Percentiles rank a stretch among this genome's conserved stretches.
These are phyloP conservation scores for Chrysanthemum makinoi DNA, from an alignment of 129 eudicot species.

Conservation along the genomic window DNA sequence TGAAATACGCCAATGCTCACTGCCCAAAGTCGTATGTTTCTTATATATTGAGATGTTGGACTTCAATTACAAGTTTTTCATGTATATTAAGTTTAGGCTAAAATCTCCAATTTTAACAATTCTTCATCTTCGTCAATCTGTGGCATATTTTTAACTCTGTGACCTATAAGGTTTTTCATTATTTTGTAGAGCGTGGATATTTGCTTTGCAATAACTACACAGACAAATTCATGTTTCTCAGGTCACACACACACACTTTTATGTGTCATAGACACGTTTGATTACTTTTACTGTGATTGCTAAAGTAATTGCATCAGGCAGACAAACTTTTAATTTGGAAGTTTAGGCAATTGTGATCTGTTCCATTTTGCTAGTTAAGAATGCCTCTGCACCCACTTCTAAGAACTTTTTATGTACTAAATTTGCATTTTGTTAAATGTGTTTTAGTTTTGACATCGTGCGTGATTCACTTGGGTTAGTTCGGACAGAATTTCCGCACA, in stretches of 20 bases:
- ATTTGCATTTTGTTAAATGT: slow-evolving; percentile 12
- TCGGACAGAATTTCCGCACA: slow-evolving; percentile 90
- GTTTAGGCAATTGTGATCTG: not conserved
- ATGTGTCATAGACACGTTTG: not conserved
- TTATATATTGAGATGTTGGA: too few relatives aligned
- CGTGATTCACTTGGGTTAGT: slow-evolving; percentile 83
- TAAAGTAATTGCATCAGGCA: not conserved
- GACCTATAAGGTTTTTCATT: not conserved
- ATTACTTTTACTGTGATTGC: not conserved
- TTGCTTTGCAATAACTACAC: not conserved
- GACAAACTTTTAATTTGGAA: not conserved
- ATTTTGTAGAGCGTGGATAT: not conserved
- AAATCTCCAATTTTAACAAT: too few relatives aligned
- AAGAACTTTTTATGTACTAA: not conserved
- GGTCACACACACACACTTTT: too few relatives aligned
- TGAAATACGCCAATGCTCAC: not conserved
- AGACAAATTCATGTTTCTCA: not conserved
- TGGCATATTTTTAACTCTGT: not conserved
- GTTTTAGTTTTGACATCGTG: slow-evolving; percentile 76
- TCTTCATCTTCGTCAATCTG: too few relatives aligned
- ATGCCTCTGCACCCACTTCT: not conserved
- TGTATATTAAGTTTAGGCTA: too few relatives aligned
- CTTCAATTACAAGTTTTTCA: too few relatives aligned
- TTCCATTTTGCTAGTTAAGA: not conserved
- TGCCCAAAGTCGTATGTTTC: too few relatives aligned